Conservation (phyloP, 1,284 basidiomycete genomes). For the Irpex sp. region DNA sequence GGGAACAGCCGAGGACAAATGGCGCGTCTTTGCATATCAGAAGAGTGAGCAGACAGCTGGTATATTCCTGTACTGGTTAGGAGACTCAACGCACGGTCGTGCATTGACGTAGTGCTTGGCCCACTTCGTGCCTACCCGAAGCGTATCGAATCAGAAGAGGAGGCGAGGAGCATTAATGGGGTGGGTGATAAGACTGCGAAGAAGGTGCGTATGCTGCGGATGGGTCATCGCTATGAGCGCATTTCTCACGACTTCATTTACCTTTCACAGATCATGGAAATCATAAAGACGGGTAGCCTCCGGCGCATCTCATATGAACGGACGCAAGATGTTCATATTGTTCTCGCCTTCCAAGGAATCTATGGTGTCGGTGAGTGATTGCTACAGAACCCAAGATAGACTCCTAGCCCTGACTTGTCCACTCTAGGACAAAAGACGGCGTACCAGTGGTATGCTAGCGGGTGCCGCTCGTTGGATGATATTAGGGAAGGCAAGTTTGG, state of each 20-base stretch:
- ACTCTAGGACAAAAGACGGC: conserved; percentile 57
- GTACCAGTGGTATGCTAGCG: conserved; percentile 69
- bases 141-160: conserved; percentile 57
- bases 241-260: background rate
- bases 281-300: conserved; percentile 65
- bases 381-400: background rate
- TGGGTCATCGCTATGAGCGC: background rate
- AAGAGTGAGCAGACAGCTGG: conserved; percentile 43
- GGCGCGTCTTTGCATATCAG: conserved; percentile 57
- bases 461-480: conserved; percentile 79
- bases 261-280: conserved; percentile 68
- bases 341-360: conserved; percentile 66
- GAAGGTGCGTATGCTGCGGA: conserved; percentile 46
- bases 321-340: conserved; percentile 54
- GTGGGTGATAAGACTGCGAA: conserved; percentile 73
- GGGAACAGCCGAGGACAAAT: conserved; percentile 52
- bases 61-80: background rate
- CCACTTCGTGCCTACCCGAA: conserved; percentile 34
- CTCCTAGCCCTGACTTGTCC: background rate
- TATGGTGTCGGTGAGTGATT: conserved; percentile 77
- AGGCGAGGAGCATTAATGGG: conserved; percentile 62
- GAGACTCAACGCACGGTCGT: background rate
- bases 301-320: conserved; percentile 58
- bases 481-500: conserved; percentile 54
- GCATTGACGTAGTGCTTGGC: background rate